Base-by-base conservation (phyloP, 169 alveolate genomes). In the Pseudocohnilembus persalinus region DNA sequence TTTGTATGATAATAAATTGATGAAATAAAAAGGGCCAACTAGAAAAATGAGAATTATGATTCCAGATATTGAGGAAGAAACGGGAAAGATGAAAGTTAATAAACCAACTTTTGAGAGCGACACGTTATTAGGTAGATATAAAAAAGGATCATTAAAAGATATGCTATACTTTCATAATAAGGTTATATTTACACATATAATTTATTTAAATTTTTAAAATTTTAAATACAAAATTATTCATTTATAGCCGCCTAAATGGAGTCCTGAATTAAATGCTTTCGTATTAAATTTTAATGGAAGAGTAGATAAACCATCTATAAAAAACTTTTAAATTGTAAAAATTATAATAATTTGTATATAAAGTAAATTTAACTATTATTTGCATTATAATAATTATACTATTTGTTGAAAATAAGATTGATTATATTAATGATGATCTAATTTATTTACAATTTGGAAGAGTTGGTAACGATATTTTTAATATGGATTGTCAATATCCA, bases 201-300 rank as follows among this genome's bases (percentile, higher is more conserved):
- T 49, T 11, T 49, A 20, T 49, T 11, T 49, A 49, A 4, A 49
- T 11, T 49, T 11, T 11, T 49, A 49, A 11, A 49, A 49, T 49
- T 11, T 11, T 20, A 20, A 49, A 11, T 11, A 11, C 4, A 49
- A 49, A 49, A 49, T 49, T 49, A 49, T 49, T 11, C 4, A 11
- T 49, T 11, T 11, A 49, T 11, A 49, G 68, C 91, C 91, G 31
- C 94, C 95, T 24, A 84, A 76, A 73, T 95, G 97, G 96, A 92
- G 89, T 84, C 90, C 78, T 29, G 76, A 83, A 30, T 92, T 88
- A n/a, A 77, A 90, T 79, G 94, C 94, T 20, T 93, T 85, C 76
- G 97, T 94, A 25, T 74, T 93, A 29, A 93, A 93, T 76, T 94
- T 93, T 81, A 90, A 92, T 77, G 96, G 96, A 72, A 88, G 96